Base-by-base conservation (phyloP, 2,329 filamentous ascomycete genomes). In the Penicillium sp. region DNA sequence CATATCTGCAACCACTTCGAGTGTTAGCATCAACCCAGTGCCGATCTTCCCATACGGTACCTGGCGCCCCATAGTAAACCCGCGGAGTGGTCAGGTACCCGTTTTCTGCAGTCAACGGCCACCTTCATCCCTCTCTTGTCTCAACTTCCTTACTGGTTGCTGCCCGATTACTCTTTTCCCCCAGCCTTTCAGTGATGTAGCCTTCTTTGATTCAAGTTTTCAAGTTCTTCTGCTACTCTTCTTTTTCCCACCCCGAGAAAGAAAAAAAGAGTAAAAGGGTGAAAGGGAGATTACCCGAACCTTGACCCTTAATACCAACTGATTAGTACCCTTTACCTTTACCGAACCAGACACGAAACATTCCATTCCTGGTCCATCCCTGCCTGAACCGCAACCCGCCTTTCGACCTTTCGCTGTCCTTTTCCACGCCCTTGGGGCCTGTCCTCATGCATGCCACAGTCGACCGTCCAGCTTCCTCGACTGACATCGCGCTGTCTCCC, bases 361-460 rank as follows among this genome's bases (percentile, higher is more conserved):
- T 64, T 28, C 24, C 24, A 28, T 28, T 64, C 65, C 54, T 61
- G 42, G 48, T 49, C 53, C 54, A 65, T 62, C 60, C 62, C 64
- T 64, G 55, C 59, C 60, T 52, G 46, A 60, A 55, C 47, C 50
- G 46, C 51, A 16, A 50, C 18, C 29, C 33, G 47, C 26, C 45
- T 54, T 42, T 39, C 23, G 19, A 33, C 42, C 45, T 48, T 28
- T 49, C 49, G 53, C 52, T 51, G 42, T 49, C 51, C 7, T 42
- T 50, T 55, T 53, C 45, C 29, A 56, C 39, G 50, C 46, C 56
- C 60, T 55, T 56, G 49, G 52, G 59, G 46, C 53, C 55, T 64
- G 62, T 60, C 66, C 66, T 70, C 67, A 75, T 75, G 71, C 71
- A 70, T 68, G 67, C 71, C 62, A 67, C 71, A 63, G 67, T 66